Conservation (phyloP, 176 grass and related monocot species). For the Raddia guianensis region DNA sequence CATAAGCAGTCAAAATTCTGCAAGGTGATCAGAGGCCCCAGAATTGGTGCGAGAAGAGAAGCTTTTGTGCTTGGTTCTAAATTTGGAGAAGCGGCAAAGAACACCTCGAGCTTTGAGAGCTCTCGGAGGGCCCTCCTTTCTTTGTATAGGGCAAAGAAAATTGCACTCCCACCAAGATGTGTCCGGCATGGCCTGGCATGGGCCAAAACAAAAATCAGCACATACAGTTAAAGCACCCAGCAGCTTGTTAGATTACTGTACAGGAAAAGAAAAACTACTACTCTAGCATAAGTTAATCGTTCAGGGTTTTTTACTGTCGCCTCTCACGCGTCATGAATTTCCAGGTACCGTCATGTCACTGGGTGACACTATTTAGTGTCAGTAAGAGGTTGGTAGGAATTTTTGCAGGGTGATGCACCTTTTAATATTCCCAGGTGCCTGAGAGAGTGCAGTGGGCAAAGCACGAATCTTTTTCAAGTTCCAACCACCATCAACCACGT, state of each 20-base stretch:
- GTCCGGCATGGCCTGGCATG: slow-evolving; percentile 36
- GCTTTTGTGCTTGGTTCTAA: slow-evolving; percentile 58
- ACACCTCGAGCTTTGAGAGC: slow-evolving; percentile 62
- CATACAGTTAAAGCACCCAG: slow-evolving; percentile 43
- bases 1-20: slow-evolving; percentile 40
- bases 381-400: slow-evolving; percentile 29
- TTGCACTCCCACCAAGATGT: slow-evolving; percentile 43
- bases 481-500: slow-evolving; percentile 46
- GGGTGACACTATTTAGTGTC: slow-evolving; percentile 31
- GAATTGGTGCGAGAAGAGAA: slow-evolving; percentile 38
- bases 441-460: slow-evolving; percentile 20
- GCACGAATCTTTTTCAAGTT: slow-evolving; percentile 45
- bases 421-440: slow-evolving; percentile 23
- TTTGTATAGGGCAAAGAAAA: slow-evolving; percentile 22
- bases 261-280: slow-evolving; percentile 10
- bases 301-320: slow-evolving; percentile 45
- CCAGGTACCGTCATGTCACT: slow-evolving; percentile 33
- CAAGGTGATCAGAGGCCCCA: slow-evolving; percentile 39
- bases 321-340: slow-evolving; percentile 43
- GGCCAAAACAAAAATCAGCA: slow-evolving; percentile 2
- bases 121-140: slow-evolving; percentile 37
- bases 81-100: slow-evolving; percentile 51
- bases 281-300: slow-evolving; percentile 36
- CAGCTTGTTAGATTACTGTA: slow-evolving; percentile 41
- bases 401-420: neutral